phyloP scores from a whole-genome alignment of 2,329 filamentous ascomycete genomes.

The Curvularia spicifera region DNA sequence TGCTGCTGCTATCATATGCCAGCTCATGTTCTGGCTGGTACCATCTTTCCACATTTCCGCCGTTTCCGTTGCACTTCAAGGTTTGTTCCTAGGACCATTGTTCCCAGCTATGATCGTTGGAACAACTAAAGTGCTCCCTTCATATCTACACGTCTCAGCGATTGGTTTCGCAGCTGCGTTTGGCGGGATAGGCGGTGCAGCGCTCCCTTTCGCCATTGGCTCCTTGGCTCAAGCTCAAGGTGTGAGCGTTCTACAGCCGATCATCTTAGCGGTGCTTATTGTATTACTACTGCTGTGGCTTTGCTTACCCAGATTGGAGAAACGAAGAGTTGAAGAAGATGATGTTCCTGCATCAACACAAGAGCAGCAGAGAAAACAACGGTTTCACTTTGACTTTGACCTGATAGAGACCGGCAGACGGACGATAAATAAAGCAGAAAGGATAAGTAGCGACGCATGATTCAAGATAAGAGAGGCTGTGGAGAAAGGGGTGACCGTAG shows the following conservation, averaged over 20 bases:
- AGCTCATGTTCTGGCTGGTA: slow-evolving; percentile 82
- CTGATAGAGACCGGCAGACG: not conserved
- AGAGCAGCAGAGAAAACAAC: not conserved
- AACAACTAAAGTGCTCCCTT: slow-evolving; percentile 75
- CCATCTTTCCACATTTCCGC: slow-evolving; percentile 76
- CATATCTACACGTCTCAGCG: slow-evolving; percentile 73
- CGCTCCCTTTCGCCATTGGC: slow-evolving; percentile 69
- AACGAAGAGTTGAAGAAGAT: slow-evolving; percentile 45
- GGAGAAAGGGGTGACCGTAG: too few relatives aligned
- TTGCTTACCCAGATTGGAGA: slow-evolving; percentile 54
- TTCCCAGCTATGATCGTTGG: slow-evolving; percentile 78
- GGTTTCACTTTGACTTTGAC: not conserved
- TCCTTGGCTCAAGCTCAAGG: slow-evolving; percentile 69
- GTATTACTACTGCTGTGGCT: slow-evolving; percentile 61
- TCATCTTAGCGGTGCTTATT: slow-evolving; percentile 61
- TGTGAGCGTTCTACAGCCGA: slow-evolving; percentile 65
- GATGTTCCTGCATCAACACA: not conserved
- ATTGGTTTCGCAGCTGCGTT: slow-evolving; percentile 82
- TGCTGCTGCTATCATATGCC: slow-evolving; percentile 64
- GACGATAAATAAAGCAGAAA: too few relatives aligned
- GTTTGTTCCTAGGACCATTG: slow-evolving; percentile 80
- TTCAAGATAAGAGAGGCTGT: too few relatives aligned
- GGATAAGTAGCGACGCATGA: too few relatives aligned
- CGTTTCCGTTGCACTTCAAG: slow-evolving; percentile 72
- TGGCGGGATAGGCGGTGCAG: slow-evolving; percentile 74